Conservation (phyloP, 371 early-diverging fungal genomes). For the Haplosporangium sp. region DNA sequence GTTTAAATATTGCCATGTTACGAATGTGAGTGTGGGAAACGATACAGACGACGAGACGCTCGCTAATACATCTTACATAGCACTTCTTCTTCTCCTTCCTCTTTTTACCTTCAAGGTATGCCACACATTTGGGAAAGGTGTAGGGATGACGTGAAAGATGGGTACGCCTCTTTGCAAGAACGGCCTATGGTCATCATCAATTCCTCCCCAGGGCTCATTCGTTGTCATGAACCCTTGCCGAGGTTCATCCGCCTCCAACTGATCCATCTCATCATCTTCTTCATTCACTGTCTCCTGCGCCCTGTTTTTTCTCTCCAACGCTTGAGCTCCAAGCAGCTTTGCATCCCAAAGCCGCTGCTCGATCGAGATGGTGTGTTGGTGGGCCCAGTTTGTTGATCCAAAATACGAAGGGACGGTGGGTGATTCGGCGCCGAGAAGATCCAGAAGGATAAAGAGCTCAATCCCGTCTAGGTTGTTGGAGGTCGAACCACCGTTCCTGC, state of each 20-base stretch:
- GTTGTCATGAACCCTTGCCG: conserved; percentile 58
- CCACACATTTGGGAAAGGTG: conserved; percentile 94
- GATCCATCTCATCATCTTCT: conserved; percentile 42
- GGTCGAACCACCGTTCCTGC: conserved; percentile 34
- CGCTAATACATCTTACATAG: too few species aligned
- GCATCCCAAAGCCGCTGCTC: conserved; percentile 61
- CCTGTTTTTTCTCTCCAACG: conserved; percentile 25
- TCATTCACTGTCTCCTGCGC: conserved; percentile 17
- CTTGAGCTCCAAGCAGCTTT: conserved; percentile 42
- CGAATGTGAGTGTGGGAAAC: too few species aligned
- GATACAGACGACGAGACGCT: too few species aligned
- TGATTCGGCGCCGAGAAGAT: conserved; percentile 79
- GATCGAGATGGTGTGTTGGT: conserved; percentile 60
- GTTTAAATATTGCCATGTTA: not conserved
- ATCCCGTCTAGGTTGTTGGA: conserved; percentile 73
- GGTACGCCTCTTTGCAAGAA: conserved; percentile 85
- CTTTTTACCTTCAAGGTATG: conserved; percentile 73
- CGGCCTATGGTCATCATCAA: conserved; percentile 95
- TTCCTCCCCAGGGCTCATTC: conserved; percentile 54
- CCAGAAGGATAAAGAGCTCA: conserved; percentile 89
- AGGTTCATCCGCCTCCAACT: conserved; percentile 23
- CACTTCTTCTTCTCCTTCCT: too few species aligned
- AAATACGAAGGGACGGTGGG: conserved; percentile 71
- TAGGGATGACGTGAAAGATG: conserved; percentile 89
- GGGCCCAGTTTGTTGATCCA: conserved; percentile 69